Base-by-base conservation (phyloP, 2,329 filamentous ascomycete species). In the Diaporthe sp. region DNA sequence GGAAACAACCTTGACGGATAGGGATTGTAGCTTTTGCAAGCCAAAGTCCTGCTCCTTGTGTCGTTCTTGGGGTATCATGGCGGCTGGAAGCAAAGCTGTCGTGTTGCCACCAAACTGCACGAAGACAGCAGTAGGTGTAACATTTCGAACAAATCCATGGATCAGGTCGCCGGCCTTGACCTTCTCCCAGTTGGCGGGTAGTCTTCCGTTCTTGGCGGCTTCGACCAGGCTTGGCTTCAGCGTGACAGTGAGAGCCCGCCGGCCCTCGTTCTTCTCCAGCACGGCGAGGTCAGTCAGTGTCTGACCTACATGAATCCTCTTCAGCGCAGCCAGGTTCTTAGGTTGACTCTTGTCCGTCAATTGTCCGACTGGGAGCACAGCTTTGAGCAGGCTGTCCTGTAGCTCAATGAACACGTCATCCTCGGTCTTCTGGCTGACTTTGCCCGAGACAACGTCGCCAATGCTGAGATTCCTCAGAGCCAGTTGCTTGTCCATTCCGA, bases 261-360 rank as follows among this genome's bases (percentile, higher is more conserved):
- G 94, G 75, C 92, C 90, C 76, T 95, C 92, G 75, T 95, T 90
- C 83, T 98, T 98, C 79, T 95, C 92, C n/a, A 99, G 85, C 19
- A 98, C 91, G 50, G 97, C 86, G n/a, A 99, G 86, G 70, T 97
- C 92, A 25, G 92, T 90, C 59, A 99, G 85, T 35, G 91, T 94
- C 84, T 98, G 95, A 3, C 96, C 96, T 65, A 97, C 93, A 70
- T 93, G 89, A 70, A 98, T 92, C 77, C 94, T 94, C 82, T 95
- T 95, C 79, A 97, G 86, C 1, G 93, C 91, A 27, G 93, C 92
- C 75, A 91, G 88, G 77, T 93, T 94, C 85, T 97, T 98, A 77
- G 93, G 92, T 35, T 88, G 85, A 1, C 95, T 95, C 69, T 95
- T 95, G 84, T 99, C 97, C 2, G 94, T 93, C 37, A 98, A 88